Evolutionary conservation across 1,139 yeast species (phyloP), one percentile per base, ranked within the genome.

Genomic region (Geotrichum carabidarum): DNA sequence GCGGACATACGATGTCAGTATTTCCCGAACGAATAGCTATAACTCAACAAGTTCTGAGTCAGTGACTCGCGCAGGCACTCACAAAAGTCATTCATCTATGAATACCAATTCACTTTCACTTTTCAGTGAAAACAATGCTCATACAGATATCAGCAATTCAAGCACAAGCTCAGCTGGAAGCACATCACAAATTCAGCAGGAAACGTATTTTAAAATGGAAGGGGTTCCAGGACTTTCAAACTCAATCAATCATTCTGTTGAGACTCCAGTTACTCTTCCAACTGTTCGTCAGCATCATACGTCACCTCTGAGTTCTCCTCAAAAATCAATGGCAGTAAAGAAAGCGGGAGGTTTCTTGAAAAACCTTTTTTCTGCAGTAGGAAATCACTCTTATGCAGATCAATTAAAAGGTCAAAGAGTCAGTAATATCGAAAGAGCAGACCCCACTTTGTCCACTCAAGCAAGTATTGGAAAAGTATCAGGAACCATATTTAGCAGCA

Each of bases 91-190:
- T 18, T 64, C 68, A 11, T 62, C 68, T 4, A 56, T 58, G 14
- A 60, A 58, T 44, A 60, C 67, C 15, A 60, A 60, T 55, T 50
- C 60, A 11, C 55, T 60, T 14, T 64, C 68, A 1, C 54, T 60
- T 12, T 53, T 56, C 14, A 61, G 65, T 43, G 50, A 54, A 36
- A 60, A 64, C 48, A 61, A 67, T 6, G 59, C 63, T 2, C 63
- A 65, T 2, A 73, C 78, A 7, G 65, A 73, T 9, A 66, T 76
- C 69, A 76, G 80, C 44, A 93, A 86, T 65, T 79, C 86, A 56
- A 85, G 94, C 72, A 95, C 95, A 4, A 87, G 95, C 0, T 85
- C 94, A 63, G 96, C 96, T 2, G 95, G 95, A 0, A 86, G 95
- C 11, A 81, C 83, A 4, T 15, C 45, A 9, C 38, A 44, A 15